These are phyloP conservation scores for Tulasnella sp. DNA, from an alignment of 768 basidiomycete genomes.

Conservation along the genomic window DNA sequence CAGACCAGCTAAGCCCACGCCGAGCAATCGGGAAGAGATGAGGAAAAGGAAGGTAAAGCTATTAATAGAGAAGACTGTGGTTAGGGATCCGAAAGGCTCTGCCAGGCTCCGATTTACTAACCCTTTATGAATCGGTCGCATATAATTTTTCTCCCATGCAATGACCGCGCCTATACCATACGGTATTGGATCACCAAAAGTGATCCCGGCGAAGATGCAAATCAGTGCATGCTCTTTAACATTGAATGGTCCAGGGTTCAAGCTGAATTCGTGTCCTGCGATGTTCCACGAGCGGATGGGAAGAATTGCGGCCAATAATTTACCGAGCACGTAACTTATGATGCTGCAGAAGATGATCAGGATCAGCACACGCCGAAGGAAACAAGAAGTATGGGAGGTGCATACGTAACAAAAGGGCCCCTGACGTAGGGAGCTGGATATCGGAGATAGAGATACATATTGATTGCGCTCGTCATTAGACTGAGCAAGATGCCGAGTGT, in stretches of 20 bases:
- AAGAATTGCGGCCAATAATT: conserved; percentile 66
- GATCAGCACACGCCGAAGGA: conserved; percentile 23
- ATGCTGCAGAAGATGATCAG: not conserved
- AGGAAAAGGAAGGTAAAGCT: conserved; percentile 65
- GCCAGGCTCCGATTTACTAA: conserved; percentile 16
- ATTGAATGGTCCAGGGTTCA: conserved; percentile 94
- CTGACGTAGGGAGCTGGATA: conserved; percentile 74
- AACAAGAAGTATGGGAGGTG: conserved; percentile 3
- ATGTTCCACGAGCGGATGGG: conserved; percentile 53
- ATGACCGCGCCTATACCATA: conserved; percentile 82
- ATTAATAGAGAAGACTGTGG: not conserved
- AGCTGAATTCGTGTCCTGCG: conserved; percentile 51
- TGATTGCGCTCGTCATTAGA: conserved; percentile 57
- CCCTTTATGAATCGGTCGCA: conserved; percentile 54
- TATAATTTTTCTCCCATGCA: conserved; percentile 67
- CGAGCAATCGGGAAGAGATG: conserved; percentile 82
- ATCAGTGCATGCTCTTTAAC: conserved; percentile 94
- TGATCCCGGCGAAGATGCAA: conserved; percentile 77
- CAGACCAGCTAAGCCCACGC: conserved; percentile 85
- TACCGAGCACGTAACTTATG: conserved; percentile 75
- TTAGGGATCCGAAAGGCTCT: not conserved
- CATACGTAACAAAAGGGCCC: conserved; percentile 60
- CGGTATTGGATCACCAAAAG: conserved; percentile 25
- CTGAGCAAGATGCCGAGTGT: conserved; percentile 50
- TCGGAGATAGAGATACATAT: conserved; percentile 93